Conservation (phyloP, 306 rosid genomes). For the Ammopiptanthus mongolicus region DNA sequence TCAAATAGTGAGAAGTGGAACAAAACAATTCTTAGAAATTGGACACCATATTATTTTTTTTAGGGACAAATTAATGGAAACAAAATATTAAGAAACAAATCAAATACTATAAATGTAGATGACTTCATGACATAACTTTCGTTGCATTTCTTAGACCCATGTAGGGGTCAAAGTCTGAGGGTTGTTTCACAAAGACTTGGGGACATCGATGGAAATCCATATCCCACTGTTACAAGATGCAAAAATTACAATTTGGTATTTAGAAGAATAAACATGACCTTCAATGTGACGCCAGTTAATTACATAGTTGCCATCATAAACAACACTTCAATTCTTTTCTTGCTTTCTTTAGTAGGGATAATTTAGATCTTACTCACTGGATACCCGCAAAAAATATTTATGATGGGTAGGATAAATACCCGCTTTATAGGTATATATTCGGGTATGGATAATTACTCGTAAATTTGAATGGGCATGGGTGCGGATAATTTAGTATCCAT, state of each 20-base stretch:
- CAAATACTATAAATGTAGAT: not conserved
- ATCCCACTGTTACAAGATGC: not conserved
- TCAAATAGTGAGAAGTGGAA: not conserved
- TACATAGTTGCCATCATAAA: not conserved
- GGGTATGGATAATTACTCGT: too few relatives aligned
- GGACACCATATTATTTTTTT: not conserved
- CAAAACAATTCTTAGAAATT: not conserved
- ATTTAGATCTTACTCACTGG: too few relatives aligned
- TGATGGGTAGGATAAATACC: too few relatives aligned
- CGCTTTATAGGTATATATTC: too few relatives aligned
- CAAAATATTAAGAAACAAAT: not conserved
- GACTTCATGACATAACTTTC: not conserved
- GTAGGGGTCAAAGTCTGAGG: not conserved
- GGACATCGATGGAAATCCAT: not conserved
- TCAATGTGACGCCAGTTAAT: not conserved
- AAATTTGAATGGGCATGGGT: too few relatives aligned
- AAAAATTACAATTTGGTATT: not conserved
- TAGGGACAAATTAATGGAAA: not conserved
- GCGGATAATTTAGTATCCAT: too few relatives aligned
- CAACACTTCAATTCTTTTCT: not conserved
- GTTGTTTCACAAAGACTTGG: not conserved
- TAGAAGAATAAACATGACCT: not conserved
- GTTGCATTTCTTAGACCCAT: not conserved
- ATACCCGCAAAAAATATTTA: too few relatives aligned
- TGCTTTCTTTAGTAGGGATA: not conserved